A percentile compares a stretch with the other conserved stretches of the same genome.
Conservation (phyloP, 495 filamentous ascomycete species). For the Cudoniella acicularis region DNA sequence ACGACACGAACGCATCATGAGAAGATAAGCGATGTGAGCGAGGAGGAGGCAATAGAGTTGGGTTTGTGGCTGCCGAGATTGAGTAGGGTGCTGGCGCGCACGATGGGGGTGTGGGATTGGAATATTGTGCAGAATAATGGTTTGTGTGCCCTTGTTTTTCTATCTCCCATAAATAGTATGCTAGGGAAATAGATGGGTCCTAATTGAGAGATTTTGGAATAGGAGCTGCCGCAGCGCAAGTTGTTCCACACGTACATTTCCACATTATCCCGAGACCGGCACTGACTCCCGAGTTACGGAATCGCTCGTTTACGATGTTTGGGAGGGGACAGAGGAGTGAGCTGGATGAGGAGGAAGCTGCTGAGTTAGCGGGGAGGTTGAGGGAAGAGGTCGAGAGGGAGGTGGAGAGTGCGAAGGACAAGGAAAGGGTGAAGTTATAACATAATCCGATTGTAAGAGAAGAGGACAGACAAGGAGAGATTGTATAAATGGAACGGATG, state of each 20-base stretch:
- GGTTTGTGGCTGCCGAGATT: conserved; percentile 72
- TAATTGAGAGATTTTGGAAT: not conserved
- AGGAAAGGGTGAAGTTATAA: not conserved
- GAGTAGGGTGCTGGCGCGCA: conserved; percentile 62
- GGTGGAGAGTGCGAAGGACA: conserved; percentile 11
- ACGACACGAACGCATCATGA: conserved; percentile 66
- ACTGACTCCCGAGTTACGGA: conserved; percentile 42
- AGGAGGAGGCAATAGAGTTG: conserved; percentile 53
- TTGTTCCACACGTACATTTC: conserved; percentile 88
- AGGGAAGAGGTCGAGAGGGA: conserved; percentile 51
- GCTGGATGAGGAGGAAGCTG: conserved; percentile 81
- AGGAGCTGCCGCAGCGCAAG: conserved; percentile 81
- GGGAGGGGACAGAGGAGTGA: conserved; percentile 78
- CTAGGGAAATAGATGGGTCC: not conserved
- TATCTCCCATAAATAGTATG: no score
- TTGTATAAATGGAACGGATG: no score
- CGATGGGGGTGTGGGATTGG: conserved; percentile 68
- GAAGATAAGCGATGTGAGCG: conserved; percentile 63
- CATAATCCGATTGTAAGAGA: not conserved
- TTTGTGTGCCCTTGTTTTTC: conserved; percentile 30
- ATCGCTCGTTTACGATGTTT: conserved; percentile 71
- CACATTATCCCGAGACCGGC: conserved; percentile 78
- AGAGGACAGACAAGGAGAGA: no score
- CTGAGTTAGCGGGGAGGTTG: conserved; percentile 55
- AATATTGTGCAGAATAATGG: conserved; percentile 97